These are phyloP conservation scores for Papiliotrema nemorosa DNA, from an alignment of 1,284 basidiomycete species.

Conservation along the genomic window DNA sequence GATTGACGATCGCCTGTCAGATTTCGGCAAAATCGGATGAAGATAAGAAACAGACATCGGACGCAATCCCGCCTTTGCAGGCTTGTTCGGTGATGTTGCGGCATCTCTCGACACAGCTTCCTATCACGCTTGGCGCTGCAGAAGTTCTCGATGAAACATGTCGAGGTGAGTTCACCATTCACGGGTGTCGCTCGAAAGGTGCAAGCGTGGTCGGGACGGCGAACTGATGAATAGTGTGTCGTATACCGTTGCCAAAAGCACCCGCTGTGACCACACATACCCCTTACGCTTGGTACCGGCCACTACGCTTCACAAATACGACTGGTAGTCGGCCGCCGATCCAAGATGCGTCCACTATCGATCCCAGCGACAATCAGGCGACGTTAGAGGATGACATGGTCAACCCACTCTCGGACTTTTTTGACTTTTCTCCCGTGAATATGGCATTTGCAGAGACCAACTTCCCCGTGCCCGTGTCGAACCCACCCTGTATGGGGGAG, in stretches of 20 bases:
- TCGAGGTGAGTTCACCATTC: background rate
- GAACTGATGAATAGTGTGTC: background rate
- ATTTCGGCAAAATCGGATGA: slow-evolving; percentile 11
- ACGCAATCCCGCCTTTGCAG: slow-evolving; percentile 11
- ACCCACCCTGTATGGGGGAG: no score
- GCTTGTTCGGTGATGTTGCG: slow-evolving; percentile 11
- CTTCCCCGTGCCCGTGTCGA: no score
- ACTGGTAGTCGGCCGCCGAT: no score
- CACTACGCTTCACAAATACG: no score
- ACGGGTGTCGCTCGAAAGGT: background rate
- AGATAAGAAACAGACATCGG: slow-evolving; percentile 6
- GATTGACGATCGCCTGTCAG: slow-evolving; percentile 11
- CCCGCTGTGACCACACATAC: background rate
- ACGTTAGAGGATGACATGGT: no score
- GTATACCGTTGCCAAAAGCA: background rate
- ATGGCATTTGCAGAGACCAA: no score
- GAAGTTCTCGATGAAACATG: slow-evolving; percentile 18
- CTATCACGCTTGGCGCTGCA: slow-evolving; percentile 14
- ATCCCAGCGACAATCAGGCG: no score
- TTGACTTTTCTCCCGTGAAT: no score
- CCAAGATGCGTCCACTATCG: no score
- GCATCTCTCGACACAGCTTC: slow-evolving; percentile 11
- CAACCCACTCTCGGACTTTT: no score
- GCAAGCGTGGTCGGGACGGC: no score
- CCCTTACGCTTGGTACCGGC: background rate